Evolutionary conservation across 164 flowering plant species (phyloP), one percentile per base, ranked within the genome.

Genomic region (Kalanchoe fedtschenkoi): DNA sequence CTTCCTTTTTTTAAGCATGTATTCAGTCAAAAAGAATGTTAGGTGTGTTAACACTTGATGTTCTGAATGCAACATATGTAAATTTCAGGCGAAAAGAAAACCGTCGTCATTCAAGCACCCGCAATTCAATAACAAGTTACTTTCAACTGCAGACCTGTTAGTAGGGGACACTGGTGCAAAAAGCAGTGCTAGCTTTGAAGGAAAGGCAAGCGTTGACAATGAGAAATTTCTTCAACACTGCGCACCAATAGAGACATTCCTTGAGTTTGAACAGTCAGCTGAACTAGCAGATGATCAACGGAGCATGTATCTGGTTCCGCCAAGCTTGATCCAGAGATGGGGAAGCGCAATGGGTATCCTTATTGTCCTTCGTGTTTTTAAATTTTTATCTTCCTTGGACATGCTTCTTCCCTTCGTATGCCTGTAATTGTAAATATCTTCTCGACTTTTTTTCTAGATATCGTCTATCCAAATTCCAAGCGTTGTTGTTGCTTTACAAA

Each of bases 331-430:
- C 44, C 96, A 90, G 69, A 80, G 92, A 65, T 87, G 90, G 96
- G 97, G 96, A 68, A 84, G 80, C 72, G 95, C 88, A 24, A 93
- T 93, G 99, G 99, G 98, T 89, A 93, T 88, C 91, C 95, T 81
- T 73, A 3, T 60, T 38, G 21, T 51, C 39, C 59, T 56, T 13
- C 14, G 15, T 33, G 38, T 10, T 16, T 4, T 9, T 37, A 58
- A n/a, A 5, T 32, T 9, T 60, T 5, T 33, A 21, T 19, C 53
- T 60, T 30, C 19, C 7, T 26, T 22, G 29, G 22, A 21, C 44
- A 24, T 11, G 19, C n/a, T n/a, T n/a, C n/a, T n/a, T 34, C 6
- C 47, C 21, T 38, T 41, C 39, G 32, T 56, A 7, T 22, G 32
- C 17, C 38, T 34, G 44, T 29, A 28, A 60, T 33, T 34, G 44